Evolutionary conservation across 176 grass and related monocot species (phyloP), one percentile per base, ranked within the genome.

Genomic region (Rhynchospora tenuis): DNA sequence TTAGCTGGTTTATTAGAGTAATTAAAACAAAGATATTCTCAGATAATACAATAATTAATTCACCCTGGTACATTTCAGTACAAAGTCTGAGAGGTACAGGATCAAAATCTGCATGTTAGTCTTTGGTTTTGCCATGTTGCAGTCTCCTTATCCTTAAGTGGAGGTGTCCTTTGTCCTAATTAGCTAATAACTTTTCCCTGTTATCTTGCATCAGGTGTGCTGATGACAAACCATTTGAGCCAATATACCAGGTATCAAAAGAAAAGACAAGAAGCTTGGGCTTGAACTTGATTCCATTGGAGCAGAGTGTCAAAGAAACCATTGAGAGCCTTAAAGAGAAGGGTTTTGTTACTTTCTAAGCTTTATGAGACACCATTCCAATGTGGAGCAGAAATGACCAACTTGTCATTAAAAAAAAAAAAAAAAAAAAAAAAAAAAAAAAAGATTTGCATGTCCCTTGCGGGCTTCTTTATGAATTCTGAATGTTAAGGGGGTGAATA

Each of bases 261-360:
- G 28, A 82, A 24, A 82, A 82, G 44, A 26, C 27, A 15, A 65
- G 19, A 19, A 64, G 59, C 58, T 67, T 82, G 67, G 91, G 89
- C 0, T 19, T 87, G 0, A 77, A 91, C 24, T 73, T 87, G 16
- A 81, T 67, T 68, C 82, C 91, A 2, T 9, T 93, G 12, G 77
- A 87, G 62, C 83, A 38, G 2, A 79, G 57, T 27, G 58, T 93
- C 63, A 85, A 89, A 69, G 91, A 93, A 57, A 93, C 91, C 4
- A 76, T 91, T 0, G 77, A 87, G 13, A 91, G 91, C 64, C 88
- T 91, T 72, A 89, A 91, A 71, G 86, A 90, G 48, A 93, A 85
- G 43, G 91, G 91, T 31, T 91, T 93, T 83, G 47, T 87, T 83
- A 87, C 23, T 31, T 70, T 31, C 65, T 70, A 15, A 70, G 33